phyloP scores from a whole-genome alignment of 164 flowering plant genomes.

The Pachysandra terminalis region DNA sequence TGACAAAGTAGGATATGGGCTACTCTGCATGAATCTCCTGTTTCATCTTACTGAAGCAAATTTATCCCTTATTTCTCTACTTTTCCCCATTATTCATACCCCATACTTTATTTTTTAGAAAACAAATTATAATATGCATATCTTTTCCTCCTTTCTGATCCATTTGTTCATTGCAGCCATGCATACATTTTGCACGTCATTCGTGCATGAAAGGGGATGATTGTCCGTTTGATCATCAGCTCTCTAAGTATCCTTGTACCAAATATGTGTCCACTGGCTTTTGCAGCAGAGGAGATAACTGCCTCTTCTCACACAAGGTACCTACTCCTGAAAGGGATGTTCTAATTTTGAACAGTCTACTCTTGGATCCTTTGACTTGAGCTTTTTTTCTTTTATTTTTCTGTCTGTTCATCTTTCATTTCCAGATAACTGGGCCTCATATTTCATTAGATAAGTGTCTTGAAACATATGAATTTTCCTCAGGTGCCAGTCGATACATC shows the following conservation, averaged over 20 bases:
- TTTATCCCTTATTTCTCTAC: background rate
- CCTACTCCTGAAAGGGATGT: background rate
- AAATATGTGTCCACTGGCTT: conserved; percentile 47
- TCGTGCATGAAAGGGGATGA: conserved; percentile 90
- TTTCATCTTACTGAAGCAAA: background rate
- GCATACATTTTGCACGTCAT: conserved; percentile 57
- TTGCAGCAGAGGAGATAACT: conserved; percentile 66
- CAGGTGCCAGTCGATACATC: conserved; percentile 35
- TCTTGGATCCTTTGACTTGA: too few species aligned
- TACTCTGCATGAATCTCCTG: too few species aligned
- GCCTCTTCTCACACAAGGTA: conserved; percentile 92
- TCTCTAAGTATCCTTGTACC: conserved; percentile 79
- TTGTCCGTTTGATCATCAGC: conserved; percentile 86
- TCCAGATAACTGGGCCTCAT: background rate
- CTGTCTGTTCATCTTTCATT: background rate
- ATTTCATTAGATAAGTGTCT: background rate
- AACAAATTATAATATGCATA: background rate
- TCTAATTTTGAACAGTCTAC: too few species aligned
- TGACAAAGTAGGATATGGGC: too few species aligned
- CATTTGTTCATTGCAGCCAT: conserved; percentile 58
- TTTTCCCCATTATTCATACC: background rate
- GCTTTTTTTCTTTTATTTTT: too few species aligned
- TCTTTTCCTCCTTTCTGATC: conserved; percentile 5
- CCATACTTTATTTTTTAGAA: background rate
- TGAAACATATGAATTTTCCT: background rate